Percentiles rank a stretch among this genome's conserved stretches.
Evolutionary conservation across 345 rosid genomes (phyloP).

Genomic region (Heritiera littoralis): DNA sequence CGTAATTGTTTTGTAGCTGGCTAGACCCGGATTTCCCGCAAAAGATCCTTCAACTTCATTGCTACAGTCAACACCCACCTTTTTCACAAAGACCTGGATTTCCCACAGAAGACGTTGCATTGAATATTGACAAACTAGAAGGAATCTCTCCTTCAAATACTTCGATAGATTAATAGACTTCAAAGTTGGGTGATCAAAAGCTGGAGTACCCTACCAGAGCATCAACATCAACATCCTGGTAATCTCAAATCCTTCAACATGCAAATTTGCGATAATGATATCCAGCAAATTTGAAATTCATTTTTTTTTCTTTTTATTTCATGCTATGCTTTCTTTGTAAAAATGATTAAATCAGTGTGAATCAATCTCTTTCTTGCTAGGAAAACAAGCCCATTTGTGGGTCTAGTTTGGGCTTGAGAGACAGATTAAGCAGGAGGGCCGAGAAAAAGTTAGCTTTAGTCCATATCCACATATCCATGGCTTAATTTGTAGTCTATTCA

Average conservation of each 20-base stretch:
- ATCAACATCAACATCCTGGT: constrained; percentile 59
- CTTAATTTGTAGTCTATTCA: not conserved
- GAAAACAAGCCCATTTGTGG: too few species aligned
- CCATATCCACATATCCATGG: not conserved
- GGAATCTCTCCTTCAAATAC: constrained; percentile 66
- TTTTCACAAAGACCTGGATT: constrained; percentile 59
- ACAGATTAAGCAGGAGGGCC: too few species aligned
- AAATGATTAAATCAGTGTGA: too few species aligned
- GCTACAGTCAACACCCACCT: constrained; percentile 37
- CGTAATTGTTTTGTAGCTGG: not conserved
- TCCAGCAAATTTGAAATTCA: too few species aligned
- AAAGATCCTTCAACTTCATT: not conserved
- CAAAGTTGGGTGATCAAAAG: constrained; percentile 39
- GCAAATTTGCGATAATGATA: constrained; percentile 44
- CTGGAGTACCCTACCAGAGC: constrained; percentile 55
- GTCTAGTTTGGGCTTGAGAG: too few species aligned
- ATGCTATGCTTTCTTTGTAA: too few species aligned
- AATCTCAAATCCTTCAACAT: constrained; percentile 60
- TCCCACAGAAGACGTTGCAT: constrained; percentile 43
- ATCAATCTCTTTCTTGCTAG: too few species aligned
- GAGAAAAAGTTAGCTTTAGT: too few species aligned
- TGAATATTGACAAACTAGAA: constrained; percentile 44
- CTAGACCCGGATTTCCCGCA: not conserved
- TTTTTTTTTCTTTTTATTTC: too few species aligned
- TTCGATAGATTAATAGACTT: constrained; percentile 45